These are phyloP conservation scores for Paramecium sexaurelia DNA, from an alignment of 73 alveolate species.

Conservation along the genomic window DNA sequence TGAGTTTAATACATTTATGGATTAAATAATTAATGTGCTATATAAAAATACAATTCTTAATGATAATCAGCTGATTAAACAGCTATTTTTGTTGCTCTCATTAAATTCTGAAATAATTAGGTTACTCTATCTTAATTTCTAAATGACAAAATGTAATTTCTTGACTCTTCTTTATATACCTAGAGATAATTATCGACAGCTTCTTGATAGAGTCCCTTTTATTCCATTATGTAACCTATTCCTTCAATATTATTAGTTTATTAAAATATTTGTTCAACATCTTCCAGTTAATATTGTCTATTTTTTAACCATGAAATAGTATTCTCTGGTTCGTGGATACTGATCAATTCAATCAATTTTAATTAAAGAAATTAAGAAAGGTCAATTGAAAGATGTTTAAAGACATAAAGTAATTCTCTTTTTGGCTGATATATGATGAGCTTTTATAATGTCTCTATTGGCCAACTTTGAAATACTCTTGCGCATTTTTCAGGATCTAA, in stretches of 20 bases:
- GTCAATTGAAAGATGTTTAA: background rate
- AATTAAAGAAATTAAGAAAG: background rate
- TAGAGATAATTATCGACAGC: background rate
- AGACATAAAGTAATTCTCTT: background rate
- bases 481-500: constrained; percentile 40
- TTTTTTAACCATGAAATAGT: background rate
- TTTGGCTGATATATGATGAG: background rate
- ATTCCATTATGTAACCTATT: background rate
- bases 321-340: constrained; percentile 20
- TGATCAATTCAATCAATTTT: constrained; percentile 1
- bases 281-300: background rate
- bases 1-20: background rate
- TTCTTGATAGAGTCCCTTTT: constrained; percentile 5
- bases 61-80: background rate
- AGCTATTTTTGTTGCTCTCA: constrained; percentile 5
- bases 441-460: background rate
- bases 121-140: background rate
- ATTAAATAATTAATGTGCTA: background rate
- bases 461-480: constrained; percentile 3
- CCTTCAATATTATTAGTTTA: constrained; percentile 43
- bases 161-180: background rate
- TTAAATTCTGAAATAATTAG: background rate
- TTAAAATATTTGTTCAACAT: background rate
- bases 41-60: constrained; percentile 7
- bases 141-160: background rate